Evolutionary conservation across 2,329 filamentous ascomycete species (phyloP), one percentile per base, ranked within the genome.

Genomic region (Pestalotiopsis sp.): DNA sequence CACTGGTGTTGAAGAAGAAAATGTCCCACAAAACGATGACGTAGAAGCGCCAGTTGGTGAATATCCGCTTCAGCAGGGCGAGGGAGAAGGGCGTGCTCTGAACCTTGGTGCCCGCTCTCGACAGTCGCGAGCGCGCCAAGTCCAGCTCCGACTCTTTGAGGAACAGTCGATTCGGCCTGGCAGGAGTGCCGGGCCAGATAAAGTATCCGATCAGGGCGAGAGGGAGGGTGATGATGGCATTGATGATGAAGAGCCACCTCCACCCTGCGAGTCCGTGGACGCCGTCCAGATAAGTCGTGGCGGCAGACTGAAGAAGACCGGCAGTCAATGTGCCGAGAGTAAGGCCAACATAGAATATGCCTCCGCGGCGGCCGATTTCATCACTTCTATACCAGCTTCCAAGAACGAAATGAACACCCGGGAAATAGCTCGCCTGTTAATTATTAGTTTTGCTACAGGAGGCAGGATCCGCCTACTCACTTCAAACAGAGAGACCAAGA

Each of bases 1-100:
- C 83, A n/a, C 82, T 76, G 4, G 82, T 81, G 68, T 89, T 88
- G 85, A 86, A 90, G 76, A 90, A 90, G 0, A 88, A 76, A 11
- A 90, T 76, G 0, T 81, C 77, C 80, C 84, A 90, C 64, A 89
- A 83, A 17, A 83, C 83, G 71, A 81, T 82, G 49, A 81, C 83
- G 4, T 71, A 74, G 2, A 81, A 68, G 27, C 61, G 66, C 45
- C 58, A 63, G 25, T 64, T 64, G 3, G 59, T 58, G 27, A 64
- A 63, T 20, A 68, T 64, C 3, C 59, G 41, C 36, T 45, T 61
- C 61, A 58, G 39, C n/a, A 68, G 31, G 4, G 64, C 17, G 3
- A 68, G 23, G 0, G 66, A 63, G n/a, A 62, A 62, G 3, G 45
- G 66, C 3, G 66, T 64, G 60, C 41, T 63, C 27, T 64, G 69